Conservation (phyloP, 2,329 filamentous ascomycete species). For the Diaporthe amygdali region DNA sequence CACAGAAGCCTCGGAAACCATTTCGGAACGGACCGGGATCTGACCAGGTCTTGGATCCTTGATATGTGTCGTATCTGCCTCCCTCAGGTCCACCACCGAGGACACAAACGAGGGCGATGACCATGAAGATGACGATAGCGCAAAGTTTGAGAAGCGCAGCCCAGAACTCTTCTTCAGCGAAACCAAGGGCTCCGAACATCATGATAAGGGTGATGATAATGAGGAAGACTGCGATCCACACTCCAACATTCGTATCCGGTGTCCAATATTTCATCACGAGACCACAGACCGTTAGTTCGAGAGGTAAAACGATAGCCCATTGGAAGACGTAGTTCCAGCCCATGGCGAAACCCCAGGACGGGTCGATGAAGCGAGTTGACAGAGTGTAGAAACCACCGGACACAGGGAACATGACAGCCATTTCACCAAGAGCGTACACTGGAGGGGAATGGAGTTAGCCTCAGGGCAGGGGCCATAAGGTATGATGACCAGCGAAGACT, state of each 20-base stretch:
- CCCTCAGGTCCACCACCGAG: slow-evolving; percentile 62
- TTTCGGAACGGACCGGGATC: slow-evolving; percentile 66
- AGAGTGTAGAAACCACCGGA: slow-evolving; percentile 65
- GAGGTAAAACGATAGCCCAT: slow-evolving; percentile 52
- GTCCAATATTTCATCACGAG: slow-evolving; percentile 57
- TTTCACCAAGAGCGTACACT: slow-evolving; percentile 65
- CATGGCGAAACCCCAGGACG: slow-evolving; percentile 57
- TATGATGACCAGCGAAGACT: not conserved
- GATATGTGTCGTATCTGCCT: slow-evolving; percentile 50
- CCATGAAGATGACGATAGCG: slow-evolving; percentile 67
- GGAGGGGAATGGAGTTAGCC: not conserved
- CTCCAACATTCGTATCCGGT: slow-evolving; percentile 46
- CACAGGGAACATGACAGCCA: slow-evolving; percentile 60
- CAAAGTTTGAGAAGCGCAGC: slow-evolving; percentile 61
- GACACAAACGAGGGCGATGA: slow-evolving; percentile 64
- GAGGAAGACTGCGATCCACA: slow-evolving; percentile 64
- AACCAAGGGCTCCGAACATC: slow-evolving; percentile 60
- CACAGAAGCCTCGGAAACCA: slow-evolving; percentile 77
- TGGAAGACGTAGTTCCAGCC: slow-evolving; percentile 53
- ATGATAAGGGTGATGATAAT: slow-evolving; percentile 57
- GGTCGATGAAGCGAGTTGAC: slow-evolving; percentile 62
- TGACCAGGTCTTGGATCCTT: slow-evolving; percentile 55
- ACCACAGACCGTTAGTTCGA: slow-evolving; percentile 54
- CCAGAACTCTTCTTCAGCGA: slow-evolving; percentile 66
- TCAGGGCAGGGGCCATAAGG: no score